These are phyloP conservation scores for Trypanosoma theileri DNA, from an alignment of 208 protist genomes.

Conservation along the genomic window DNA sequence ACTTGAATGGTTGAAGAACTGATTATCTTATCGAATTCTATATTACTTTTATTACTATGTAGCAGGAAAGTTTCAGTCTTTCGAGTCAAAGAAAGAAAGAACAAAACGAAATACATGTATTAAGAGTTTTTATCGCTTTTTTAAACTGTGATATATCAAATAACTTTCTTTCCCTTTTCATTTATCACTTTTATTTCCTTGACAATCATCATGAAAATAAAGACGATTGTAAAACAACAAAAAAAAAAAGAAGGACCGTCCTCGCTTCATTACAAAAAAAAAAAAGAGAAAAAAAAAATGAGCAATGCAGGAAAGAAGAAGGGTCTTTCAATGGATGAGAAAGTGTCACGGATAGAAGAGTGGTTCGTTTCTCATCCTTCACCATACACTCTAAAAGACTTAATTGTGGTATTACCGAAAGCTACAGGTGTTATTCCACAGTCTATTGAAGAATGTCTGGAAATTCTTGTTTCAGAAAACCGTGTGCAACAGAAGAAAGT, in stretches of 20 bases:
- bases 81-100: too few species aligned
- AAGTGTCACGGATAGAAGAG: slow-evolving; percentile 51
- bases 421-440: slow-evolving; percentile 82
- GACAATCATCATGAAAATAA: neutral
- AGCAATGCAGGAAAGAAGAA: slow-evolving; percentile 51
- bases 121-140: too few species aligned
- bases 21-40: too few species aligned
- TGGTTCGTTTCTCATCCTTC: slow-evolving; percentile 62
- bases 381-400: slow-evolving; percentile 85
- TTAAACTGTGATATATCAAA: too few species aligned
- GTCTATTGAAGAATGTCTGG: slow-evolving; percentile 79
- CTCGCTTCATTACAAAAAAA: neutral
- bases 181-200: too few species aligned
- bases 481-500: slow-evolving; percentile 70
- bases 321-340: slow-evolving; percentile 87
- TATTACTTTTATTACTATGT: too few species aligned
- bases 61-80: too few species aligned
- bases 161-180: too few species aligned
- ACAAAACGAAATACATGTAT: too few species aligned
- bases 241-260: neutral
- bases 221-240: neutral
- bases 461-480: slow-evolving; percentile 70
- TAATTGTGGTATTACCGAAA: slow-evolving; percentile 54
- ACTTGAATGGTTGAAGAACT: too few species aligned
- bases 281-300: neutral